phyloP scores from a whole-genome alignment of 306 rosid species.

The Argentina anserina region DNA sequence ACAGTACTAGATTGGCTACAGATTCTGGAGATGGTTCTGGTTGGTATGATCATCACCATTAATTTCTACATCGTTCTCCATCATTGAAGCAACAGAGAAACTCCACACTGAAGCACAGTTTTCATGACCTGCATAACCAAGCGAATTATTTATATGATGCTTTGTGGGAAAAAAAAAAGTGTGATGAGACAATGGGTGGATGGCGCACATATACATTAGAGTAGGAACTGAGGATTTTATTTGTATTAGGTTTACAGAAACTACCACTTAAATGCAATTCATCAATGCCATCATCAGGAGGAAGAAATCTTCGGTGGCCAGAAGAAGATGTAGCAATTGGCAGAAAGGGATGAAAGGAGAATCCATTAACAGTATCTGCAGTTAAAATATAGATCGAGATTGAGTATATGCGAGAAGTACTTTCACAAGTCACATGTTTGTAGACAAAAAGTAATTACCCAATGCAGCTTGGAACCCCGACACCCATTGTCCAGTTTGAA shows the following conservation, averaged over 20 bases:
- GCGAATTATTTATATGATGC: neutral
- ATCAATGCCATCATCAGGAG: slow-evolving; percentile 54
- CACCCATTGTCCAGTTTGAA: slow-evolving; percentile 92
- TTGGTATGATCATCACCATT: slow-evolving; percentile 23
- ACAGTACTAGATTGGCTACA: neutral
- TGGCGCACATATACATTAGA: neutral
- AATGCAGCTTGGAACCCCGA: slow-evolving; percentile 80
- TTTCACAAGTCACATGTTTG: neutral
- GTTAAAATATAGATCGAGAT: slow-evolving; percentile 16
- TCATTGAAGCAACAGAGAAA: slow-evolving; percentile 51
- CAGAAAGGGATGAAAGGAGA: slow-evolving; percentile 89
- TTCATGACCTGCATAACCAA: slow-evolving; percentile 56
- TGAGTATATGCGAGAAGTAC: neutral
- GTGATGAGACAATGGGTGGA: neutral
- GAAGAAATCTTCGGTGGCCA: slow-evolving; percentile 81
- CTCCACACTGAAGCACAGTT: slow-evolving; percentile 89
- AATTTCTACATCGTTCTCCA: slow-evolving; percentile 29
- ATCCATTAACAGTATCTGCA: slow-evolving; percentile 80
- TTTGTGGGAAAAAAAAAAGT: neutral
- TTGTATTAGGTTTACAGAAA: slow-evolving; percentile 17
- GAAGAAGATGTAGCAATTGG: slow-evolving; percentile 82
- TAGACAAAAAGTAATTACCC: slow-evolving; percentile 48
- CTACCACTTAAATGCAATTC: slow-evolving; percentile 69
- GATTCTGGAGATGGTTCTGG: slow-evolving; percentile 27
- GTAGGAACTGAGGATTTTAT: neutral